Base-by-base conservation (phyloP, 257 asterid genomes). In the Coffea eugenioides region DNA sequence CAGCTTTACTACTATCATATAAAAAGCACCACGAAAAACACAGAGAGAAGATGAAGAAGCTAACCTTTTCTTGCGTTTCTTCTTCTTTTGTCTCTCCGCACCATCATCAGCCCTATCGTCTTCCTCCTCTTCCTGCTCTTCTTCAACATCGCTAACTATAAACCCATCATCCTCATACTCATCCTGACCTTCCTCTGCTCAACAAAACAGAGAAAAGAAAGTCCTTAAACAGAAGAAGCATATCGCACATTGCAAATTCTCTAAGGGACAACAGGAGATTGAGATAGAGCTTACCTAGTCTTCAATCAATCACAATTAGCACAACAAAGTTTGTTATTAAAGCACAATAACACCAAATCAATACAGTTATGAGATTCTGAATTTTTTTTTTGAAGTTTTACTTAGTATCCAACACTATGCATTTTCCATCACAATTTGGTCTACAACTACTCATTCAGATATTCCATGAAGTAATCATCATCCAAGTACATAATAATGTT, bases 141-240 rank as follows among this genome's bases (percentile, higher is more conserved):
- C 90, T 36, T 87, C 98, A 27, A 83, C 86, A 48, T 91, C 98
- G 52, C 91, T 93, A 80, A 95, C 99, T 85, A 95, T 91, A 89
- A 95, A 95, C 18, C 96, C 98, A 85, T 95, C 99, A 76, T 95
- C 90, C 88, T 95, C 99, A 65, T 84, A 95, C 80, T 95, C 97
- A 89, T 95, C 97, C 86, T 92, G 97, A 62, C 97, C 97, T 65
- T 91, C 98, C 79, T 88, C 97, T 92, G 87, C 82, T 83, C 81
- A 75, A 79, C 74, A 46, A 75, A 75, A 27, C 51, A 62, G 62
- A 69, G 76, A 74, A 78, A 80, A 23, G 81, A 86, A 72, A 65
- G 64, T 46, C 77, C 73, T n/a, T 18, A 41, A 51, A 73, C 36
- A 70, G 18, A 16, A 34, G 6, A 75, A 34, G 41, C 70, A 43